Percentiles rank a stretch among this genome's conserved stretches.
These are phyloP conservation scores for Aspergillus biplanus DNA, from an alignment of 495 filamentous ascomycete species.

Conservation along the genomic window DNA sequence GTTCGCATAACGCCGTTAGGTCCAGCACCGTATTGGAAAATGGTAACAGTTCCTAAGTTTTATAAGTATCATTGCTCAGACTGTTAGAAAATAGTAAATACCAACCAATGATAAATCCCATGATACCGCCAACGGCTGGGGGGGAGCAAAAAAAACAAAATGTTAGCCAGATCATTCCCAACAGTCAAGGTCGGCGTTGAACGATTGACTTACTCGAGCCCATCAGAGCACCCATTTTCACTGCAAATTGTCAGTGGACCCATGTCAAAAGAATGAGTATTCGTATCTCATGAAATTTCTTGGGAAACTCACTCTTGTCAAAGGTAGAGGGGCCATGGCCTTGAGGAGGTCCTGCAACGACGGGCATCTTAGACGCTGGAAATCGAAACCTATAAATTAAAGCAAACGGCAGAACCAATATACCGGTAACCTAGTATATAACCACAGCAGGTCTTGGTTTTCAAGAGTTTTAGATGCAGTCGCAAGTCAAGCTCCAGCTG, in stretches of 20 bases:
- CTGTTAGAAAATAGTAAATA: neutral
- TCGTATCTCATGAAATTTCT: neutral
- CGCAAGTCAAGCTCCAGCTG: conserved; percentile 17
- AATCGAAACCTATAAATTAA: neutral
- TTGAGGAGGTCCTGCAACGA: conserved; percentile 61
- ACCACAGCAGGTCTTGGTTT: neutral
- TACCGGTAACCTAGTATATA: neutral
- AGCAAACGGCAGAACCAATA: neutral
- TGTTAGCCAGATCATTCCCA: conserved; percentile 16
- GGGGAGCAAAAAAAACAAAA: conserved; percentile 14
- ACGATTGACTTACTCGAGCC: conserved; percentile 76
- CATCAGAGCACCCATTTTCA: conserved; percentile 98
- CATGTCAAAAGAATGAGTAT: neutral
- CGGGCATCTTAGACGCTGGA: conserved; percentile 60
- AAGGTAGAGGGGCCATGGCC: conserved; percentile 75
- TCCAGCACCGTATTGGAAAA: conserved; percentile 91
- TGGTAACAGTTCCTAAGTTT: conserved; percentile 78
- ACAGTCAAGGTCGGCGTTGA: conserved; percentile 8
- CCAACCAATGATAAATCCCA: conserved; percentile 96
- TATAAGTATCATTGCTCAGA: conserved; percentile 17
- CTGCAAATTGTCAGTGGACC: conserved; percentile 52
- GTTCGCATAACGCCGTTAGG: conserved; percentile 92
- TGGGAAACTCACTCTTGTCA: conserved; percentile 78
- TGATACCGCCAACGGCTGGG: conserved; percentile 88
- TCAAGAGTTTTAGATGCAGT: neutral